Base-by-base conservation (phyloP, 306 rosid species). In the Rubus parviflorus region DNA sequence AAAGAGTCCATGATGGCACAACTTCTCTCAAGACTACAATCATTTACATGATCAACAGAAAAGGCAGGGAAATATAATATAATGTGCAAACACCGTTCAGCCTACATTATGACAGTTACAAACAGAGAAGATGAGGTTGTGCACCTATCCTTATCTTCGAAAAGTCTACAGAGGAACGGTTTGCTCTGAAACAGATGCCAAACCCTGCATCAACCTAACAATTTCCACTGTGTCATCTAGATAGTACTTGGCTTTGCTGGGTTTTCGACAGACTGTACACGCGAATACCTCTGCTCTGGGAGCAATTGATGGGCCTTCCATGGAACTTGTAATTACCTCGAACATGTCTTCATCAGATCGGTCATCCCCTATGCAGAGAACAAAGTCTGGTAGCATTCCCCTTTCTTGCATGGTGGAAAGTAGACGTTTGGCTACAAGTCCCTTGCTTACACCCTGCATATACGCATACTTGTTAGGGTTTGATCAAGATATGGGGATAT, bases 271-370 rank as follows among this genome's bases (percentile, higher is more conserved):
- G 8, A 90, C 89, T 0, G 93, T 90, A 54, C 93, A 90, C 0
- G 91, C 96, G 46, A 90, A 90, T 25, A 88, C 91, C 77, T 91
- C 91, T 1, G 96, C 93, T 64, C 74, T 77, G 0, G 89, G 83
- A 4, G 87, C 82, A 3, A 87, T 79, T 63, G 91, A 84, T 5
- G 93, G 87, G 14, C 90, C 89, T 13, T 81, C 76, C 73, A 79
- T 71, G 60, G 91, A 85, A 77, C 83, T 84, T 4, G 79, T 38
- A 75, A 91, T 87, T 72, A 82, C 90, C 90, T 90, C 92, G 25
- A 90, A 90, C 96, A 90, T 90, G 85, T 88, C 96, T 87, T 90
- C 96, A 17, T 90, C 96, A 0, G 96, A 90, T 79, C 92, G 76
- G 52, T 90, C 96, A 79, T 90, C 96, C 47, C 93, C 96, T 51